Percentiles rank a stretch among this genome's conserved stretches.
Evolutionary conservation across 768 basidiomycete species (phyloP).

Genomic region (Exsudoporus frostii): DNA sequence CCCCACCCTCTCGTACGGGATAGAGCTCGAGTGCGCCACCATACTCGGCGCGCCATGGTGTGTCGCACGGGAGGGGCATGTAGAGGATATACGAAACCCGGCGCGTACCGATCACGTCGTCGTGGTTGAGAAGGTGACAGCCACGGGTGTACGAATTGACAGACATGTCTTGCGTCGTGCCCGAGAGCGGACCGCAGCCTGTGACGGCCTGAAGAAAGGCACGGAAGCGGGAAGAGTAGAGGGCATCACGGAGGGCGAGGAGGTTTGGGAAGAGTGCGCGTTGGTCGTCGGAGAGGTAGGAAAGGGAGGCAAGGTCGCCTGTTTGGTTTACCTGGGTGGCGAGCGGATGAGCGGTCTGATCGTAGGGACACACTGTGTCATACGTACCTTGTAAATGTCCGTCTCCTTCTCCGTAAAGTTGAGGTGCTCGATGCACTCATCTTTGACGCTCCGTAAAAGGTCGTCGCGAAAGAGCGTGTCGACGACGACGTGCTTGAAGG

Average conservation of each 20-base stretch:
- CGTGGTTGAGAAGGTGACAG: constrained; percentile 94
- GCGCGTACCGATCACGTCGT: constrained; percentile 95
- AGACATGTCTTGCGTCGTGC: constrained; percentile 92
- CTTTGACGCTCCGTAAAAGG: constrained; percentile 74
- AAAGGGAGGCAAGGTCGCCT: constrained; percentile 91
- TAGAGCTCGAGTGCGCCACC: constrained; percentile 95
- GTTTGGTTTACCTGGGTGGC: constrained; percentile 85
- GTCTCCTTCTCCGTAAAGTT: constrained; percentile 93
- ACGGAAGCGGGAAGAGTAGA: constrained; percentile 85
- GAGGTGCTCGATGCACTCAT: constrained; percentile 76
- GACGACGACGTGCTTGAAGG: constrained; percentile 82
- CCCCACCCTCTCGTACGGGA: constrained; percentile 57
- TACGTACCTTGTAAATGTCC: constrained; percentile 97
- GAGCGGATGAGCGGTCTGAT: background rate
- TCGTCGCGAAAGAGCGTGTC: constrained; percentile 82
- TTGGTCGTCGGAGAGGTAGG: constrained; percentile 76
- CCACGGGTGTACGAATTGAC: constrained; percentile 89
- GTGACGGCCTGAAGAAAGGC: constrained; percentile 81
- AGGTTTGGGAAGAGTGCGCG: constrained; percentile 77
- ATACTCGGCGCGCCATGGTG: constrained; percentile 84
- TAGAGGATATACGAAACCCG: constrained; percentile 96
- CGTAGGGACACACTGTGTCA: constrained; percentile 8
- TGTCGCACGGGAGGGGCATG: constrained; percentile 75
- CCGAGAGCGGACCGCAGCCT: constrained; percentile 88
- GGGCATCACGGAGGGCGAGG: constrained; percentile 80